Percentiles rank a stretch among this genome's conserved stretches.
phyloP scores from a whole-genome alignment of 345 rosid genomes.

The Populus simonii region DNA sequence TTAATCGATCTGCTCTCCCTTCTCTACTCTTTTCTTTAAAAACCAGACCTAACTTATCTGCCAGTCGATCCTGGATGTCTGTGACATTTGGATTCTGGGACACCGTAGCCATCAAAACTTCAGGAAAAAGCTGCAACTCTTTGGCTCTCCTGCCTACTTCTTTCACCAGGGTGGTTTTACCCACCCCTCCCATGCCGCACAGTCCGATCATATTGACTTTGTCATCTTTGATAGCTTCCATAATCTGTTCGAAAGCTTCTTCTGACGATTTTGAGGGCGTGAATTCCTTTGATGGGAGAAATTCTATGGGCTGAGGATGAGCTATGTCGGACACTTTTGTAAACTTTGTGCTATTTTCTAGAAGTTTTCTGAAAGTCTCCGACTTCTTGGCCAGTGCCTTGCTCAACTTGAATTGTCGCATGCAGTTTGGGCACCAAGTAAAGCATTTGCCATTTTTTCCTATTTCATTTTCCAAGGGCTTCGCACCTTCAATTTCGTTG shows the following conservation, averaged over 20 bases:
- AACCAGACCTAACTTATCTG: not conserved
- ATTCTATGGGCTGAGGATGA: too few species aligned
- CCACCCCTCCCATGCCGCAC: not conserved
- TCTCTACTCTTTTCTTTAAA: not conserved
- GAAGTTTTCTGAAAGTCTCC: not conserved
- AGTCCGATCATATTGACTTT: conserved; percentile 12
- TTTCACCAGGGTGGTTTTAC: conserved; percentile 15
- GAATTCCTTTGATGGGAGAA: too few species aligned
- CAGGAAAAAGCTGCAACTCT: not conserved
- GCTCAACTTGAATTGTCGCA: not conserved
- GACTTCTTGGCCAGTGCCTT: not conserved
- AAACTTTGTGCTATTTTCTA: not conserved
- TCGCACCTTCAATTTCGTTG: not conserved
- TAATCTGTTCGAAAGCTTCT: not conserved
- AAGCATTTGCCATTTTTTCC: not conserved
- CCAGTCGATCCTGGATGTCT: not conserved
- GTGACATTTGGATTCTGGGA: too few species aligned
- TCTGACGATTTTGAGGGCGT: not conserved
- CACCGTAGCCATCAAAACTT: not conserved
- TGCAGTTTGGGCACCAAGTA: not conserved
- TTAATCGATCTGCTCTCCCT: conserved; percentile 1
- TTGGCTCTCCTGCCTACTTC: not conserved
- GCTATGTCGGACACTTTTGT: too few species aligned
- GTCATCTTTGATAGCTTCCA: not conserved
- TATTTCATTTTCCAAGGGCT: not conserved